Evolutionary conservation across 2,329 filamentous ascomycete genomes (phyloP), one percentile per base, ranked within the genome.

Genomic region (Penicillium oxalicum): DNA sequence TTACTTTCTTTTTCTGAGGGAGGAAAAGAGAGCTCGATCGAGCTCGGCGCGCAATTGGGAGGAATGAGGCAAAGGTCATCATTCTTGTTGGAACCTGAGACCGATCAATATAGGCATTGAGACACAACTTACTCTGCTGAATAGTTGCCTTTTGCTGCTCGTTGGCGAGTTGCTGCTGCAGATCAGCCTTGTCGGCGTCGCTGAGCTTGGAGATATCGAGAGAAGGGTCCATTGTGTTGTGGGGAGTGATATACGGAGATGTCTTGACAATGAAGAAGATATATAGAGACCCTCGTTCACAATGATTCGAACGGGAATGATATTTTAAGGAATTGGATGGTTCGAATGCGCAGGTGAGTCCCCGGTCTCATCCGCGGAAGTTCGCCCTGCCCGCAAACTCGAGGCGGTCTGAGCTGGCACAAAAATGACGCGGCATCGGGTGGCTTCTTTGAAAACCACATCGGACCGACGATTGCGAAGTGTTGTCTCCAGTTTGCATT

Each of bases 81-180:
- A 18, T 18, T 18, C 18, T 18, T 18, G 18, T 2, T 18, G 18
- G 18, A 18, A 18, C 18, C 18, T 18, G 18, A 18, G 18, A 18
- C 18, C 18, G 2, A 18, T 18, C 18, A 18, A 18, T 18, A 18
- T 18, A 18, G 18, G 2, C 36, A 25, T 9, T 9, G 9, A 9
- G 11, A 12, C 12, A 18, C 26, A 18, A 13, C 27, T 41, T 62
- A 78, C 77, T 72, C 56, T 74, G 70, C 58, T 78, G 75, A 51
- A 79, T 74, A 45, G 64, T 69, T 26, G 87, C 81, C 69, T 93
- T 93, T 72, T 96, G 88, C 56, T 81, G 79, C 76, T 96, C 90
- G 66, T 87, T 89, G 60, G 82, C 75, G 50, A 96, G 78, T 71
- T 95, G 91, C 65, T 89, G 83, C 64, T 89, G 87, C 38, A 98